These are phyloP conservation scores for Myxozyma neotropica DNA, from an alignment of 805 yeast genomes.

Conservation along the genomic window DNA sequence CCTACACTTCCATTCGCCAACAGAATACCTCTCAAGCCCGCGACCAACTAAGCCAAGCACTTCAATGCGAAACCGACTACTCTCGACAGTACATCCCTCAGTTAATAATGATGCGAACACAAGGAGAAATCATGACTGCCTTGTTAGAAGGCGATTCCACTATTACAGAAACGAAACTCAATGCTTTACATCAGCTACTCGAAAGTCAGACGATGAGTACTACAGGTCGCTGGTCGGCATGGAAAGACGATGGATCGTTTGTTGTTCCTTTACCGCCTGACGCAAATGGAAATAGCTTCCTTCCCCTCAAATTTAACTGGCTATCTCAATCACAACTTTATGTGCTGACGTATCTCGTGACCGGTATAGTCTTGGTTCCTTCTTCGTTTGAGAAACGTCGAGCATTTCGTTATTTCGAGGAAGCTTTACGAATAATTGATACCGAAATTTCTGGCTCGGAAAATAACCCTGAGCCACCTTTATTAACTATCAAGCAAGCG, in stretches of 20 bases:
- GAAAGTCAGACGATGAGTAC: slow-evolving; percentile 12
- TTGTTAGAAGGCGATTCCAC: not conserved
- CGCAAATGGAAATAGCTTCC: not conserved
- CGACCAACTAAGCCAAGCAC: slow-evolving; percentile 16
- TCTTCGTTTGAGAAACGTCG: slow-evolving; percentile 10
- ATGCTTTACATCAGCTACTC: slow-evolving; percentile 13
- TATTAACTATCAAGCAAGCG: slow-evolving; percentile 13
- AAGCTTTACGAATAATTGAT: slow-evolving; percentile 14
- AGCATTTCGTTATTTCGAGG: slow-evolving; percentile 12
- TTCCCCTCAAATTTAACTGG: slow-evolving; percentile 29
- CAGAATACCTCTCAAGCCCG: slow-evolving; percentile 9
- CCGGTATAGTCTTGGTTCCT: slow-evolving; percentile 17
- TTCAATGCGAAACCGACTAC: slow-evolving; percentile 28
- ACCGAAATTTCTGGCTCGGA: slow-evolving; percentile 2
- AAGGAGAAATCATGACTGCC: slow-evolving; percentile 7
- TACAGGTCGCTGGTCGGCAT: slow-evolving; percentile 20
- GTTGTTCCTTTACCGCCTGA: slow-evolving; percentile 18
- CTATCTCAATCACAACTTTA: slow-evolving; percentile 25
- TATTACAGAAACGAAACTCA: slow-evolving; percentile 6
- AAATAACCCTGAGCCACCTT: not conserved
- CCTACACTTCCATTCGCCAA: slow-evolving; percentile 18
- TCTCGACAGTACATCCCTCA: slow-evolving; percentile 27
- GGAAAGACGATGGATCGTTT: slow-evolving; percentile 29
- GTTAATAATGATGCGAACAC: slow-evolving; percentile 24
- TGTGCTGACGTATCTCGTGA: slow-evolving; percentile 17